Evolutionary conservation across 2,329 filamentous ascomycete genomes (phyloP), one percentile per base, ranked within the genome.

Genomic region (Hypocreales sp.): DNA sequence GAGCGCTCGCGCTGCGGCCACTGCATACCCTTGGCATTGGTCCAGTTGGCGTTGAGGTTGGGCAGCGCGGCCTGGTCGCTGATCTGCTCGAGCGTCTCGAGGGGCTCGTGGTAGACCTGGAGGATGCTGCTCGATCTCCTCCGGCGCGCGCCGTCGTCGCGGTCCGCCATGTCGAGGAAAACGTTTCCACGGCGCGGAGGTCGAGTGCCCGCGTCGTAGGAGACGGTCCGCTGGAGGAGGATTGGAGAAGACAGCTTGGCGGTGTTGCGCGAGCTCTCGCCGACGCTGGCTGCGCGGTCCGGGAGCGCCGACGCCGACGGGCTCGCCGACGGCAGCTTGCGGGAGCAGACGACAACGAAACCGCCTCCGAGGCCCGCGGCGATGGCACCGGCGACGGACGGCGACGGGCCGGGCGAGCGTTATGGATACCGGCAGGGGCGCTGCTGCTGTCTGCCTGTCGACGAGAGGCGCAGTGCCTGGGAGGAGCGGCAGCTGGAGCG

Each of bases 1-100:
- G 22, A 17, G 25, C 10, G 7, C 7, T 20, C 10, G 18, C 10
- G 18, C 18, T 18, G 3, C 21, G 11, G 11, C 21, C 4, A 14
- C 8, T 11, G 13, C 8, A 58, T 61, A 95, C 90, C 90, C 73
- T 98, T 98, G 46, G 86, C 82, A 56, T 95, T 95, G 40, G 94
- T 92, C 90, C 90, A 98, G 60, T 94, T 82, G 41, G 90, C 84
- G 56, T 98, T 98, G 48, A 94, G 60, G 48, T 98, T 98, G 28
- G 90, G 90, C 42, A 94, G 65, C 20, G 82, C 81, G 31, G 84
- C 81, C 64, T 95, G 90, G 56, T 98, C 90, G 50, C 80, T 94
- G 56, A 92, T 82, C 59, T 94, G 90, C 64, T 98, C 90, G 48
- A 94, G 74, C 31, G 87, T 92, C 66, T 98, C 90, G 34, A 79